Evolutionary conservation across 805 yeast genomes (phyloP), one percentile per base, ranked within the genome.

Genomic region (Ogataea minuta): DNA sequence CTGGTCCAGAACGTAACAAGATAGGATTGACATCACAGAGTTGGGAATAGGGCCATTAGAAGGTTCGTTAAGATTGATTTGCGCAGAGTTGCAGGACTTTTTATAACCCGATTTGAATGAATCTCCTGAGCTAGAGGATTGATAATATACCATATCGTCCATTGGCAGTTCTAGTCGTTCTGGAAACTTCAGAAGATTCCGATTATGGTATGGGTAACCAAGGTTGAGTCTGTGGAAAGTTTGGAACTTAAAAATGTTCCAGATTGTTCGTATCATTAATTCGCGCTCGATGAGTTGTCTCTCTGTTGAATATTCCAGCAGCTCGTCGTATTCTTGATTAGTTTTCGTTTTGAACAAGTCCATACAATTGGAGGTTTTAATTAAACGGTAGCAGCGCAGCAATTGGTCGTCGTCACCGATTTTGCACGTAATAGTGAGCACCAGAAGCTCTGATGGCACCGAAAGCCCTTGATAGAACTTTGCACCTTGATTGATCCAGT

Each of bases 231-330:
- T 54, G 17, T 63, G 40, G 39, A 56, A 63, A 9, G 57, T 59
- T 36, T 61, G 59, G 34, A 62, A 46, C 41, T 60, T 63, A 66
- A 66, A 70, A 6, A 62, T 55, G 4, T 60, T 58, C 74, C 74
- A 70, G 9, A 68, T 43, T 3, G 61, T 46, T 42, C 72, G 49
- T 7, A 63, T 36, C 26, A 56, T 39, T 32, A 56, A 51, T 39
- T 67, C 70, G 30, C 68, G 56, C 23, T 58, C 60, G 7, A 59
- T 34, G 2, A 63, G 45, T 40, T 66, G 71, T 28, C 56, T 53
- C 41, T 56, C 58, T 1, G 68, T 59, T 2, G 60, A 54, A 12
- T 52, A 40, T 5, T 39, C 45, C 3, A 62, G 39, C 37, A 56
- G 47, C 3, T 52, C 54, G 9, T 43, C 28, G 49, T 61, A 63